Base-by-base conservation (phyloP, 2,329 filamentous ascomycete species). In the Aspergillus oerlinghausenensis region DNA sequence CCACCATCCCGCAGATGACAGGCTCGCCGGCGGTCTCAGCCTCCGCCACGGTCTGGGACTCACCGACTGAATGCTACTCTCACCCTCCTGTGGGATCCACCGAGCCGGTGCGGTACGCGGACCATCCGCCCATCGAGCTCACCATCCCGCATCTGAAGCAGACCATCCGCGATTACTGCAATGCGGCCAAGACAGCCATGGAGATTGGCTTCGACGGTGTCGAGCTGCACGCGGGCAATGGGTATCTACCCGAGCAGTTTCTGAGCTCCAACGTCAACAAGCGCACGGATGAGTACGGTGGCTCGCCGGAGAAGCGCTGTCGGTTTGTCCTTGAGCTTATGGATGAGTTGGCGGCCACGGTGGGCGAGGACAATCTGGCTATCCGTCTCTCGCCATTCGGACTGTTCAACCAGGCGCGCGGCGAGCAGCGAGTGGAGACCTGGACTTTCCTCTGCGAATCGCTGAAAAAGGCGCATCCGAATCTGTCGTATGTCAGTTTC, bases 241-340 rank as follows among this genome's bases (percentile, higher is more conserved):
- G 79, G 1, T 82, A 82, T 55, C 70, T 83, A 3, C 73, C 79
- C 0, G 80, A 83, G 59, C 80, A 83, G 58, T 83, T 83, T 63
- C 65, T 79, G 4, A 78, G 79, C 58, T 77, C 78, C 45, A 79
- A 75, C 35, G 70, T 76, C 59, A 84, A 83, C 66, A 73, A 72
- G 59, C 71, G 81, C 25, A 79, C 74, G 0, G 80, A 84, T 61
- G 67, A 70, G 10, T 83, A 80, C 59, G 81, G 81, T 9, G 81
- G 81, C 5, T 77, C 72, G 3, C 70, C 80, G 1, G 75, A 81
- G 64, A 80, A 81, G 56, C 73, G 80, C n/a, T 81, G 77, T 58
- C 77, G 75, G 4, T 87, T 88, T 62, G 78, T 77, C 1, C 66
- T 86, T 2, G 82, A 84, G 61, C 72, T 85, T n/a, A 80, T 81